Base-by-base conservation (phyloP, 1,284 basidiomycete species). In the Austroboletus novae-zelandiae region DNA sequence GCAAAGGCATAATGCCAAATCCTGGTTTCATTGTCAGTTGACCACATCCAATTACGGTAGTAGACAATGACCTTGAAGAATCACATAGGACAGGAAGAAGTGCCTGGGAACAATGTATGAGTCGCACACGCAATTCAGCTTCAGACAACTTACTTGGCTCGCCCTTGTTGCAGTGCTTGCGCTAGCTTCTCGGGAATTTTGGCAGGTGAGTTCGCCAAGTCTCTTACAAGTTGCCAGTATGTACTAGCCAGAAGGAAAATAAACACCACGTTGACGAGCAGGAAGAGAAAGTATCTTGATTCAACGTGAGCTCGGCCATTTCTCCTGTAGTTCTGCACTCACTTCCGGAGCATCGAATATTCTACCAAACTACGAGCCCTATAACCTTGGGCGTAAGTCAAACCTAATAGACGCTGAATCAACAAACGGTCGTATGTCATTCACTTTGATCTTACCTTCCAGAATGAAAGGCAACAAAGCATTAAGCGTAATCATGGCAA, bases 41-140 rank as follows among this genome's bases (percentile, higher is more conserved):
- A 43, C 18, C n/a, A 6, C 47, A 39, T 23, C 20, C 20, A 7
- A 32, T 18, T 15, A 42, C 8, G 11, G 31, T 1, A 30, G 30
- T 23, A 11, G 15, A 36, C 45, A 52, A 61, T n/a, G 43, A 85
- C 89, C 89, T 79, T 97, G 93, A 11, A 98, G 79, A 58, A 98
- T 89, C 31, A 97, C 93, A 68, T 98, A 98, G 8, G 92, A 95
- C 34, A 98, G 73, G 76, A 97, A 97, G 74, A 98, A 98, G 67
- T 95, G 89, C 52, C 94, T 83, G 35, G 32, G 47, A 51, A 34
- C 43, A 20, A 39, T 23, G 27, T 66, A 7, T 72, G 62, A 65
- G 20, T 14, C 23, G 34, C 7, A 32, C 25, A 44, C 43, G 4
- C 18, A 18, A 34, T 34, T 20, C 14, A 36, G 18, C 10, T 42